Evolutionary conservation across 441 rosid genomes (phyloP), one percentile per base, ranked within the genome.

Genomic region (Lagerstroemia fauriei): DNA sequence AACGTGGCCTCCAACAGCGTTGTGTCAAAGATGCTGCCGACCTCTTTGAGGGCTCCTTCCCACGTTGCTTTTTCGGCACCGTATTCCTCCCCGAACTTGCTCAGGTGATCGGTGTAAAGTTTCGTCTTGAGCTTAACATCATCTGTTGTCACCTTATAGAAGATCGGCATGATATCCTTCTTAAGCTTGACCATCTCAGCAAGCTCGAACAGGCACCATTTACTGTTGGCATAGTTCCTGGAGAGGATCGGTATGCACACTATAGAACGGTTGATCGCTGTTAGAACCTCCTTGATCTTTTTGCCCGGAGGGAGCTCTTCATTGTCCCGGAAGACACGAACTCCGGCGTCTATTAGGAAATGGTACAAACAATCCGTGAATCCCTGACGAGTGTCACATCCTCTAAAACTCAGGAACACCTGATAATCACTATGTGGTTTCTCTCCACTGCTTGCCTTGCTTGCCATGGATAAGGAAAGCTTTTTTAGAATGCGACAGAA

Each of bases 381-480:
- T 9, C 8, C 0, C 20, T 0, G 46, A 32, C 22, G 0, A 65
- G 27, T 18, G 73, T 47, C 74, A 31, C n/a, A 0, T 56, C 69
- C 79, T 0, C 48, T 38, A 27, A 34, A 76, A 11, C 48, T 76
- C 66, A 76, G 50, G 68, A 3, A 76, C 78, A 76, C 72, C 17
- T 68, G 14, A 25, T 18, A 48, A 48, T 48, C 51, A 48, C 51
- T 48, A 1, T 48, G 51, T 12, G 51, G 51, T 48, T 48, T 48
- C 51, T 48, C 51, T 10, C 51, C 14, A 12, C 10, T 9, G 51
- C 8, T 12, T 12, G 14, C 51, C 14, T 48, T 10, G 3, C 12
- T 48, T 48, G 51, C 51, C 51, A 48, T 48, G 51, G 14, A 48
- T 48, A 10, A 48, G 51, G 51, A 48, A 48, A 48, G 51, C 51